These are phyloP conservation scores for Pyrenula massariospora DNA, from an alignment of 495 filamentous ascomycete genomes.

Conservation along the genomic window DNA sequence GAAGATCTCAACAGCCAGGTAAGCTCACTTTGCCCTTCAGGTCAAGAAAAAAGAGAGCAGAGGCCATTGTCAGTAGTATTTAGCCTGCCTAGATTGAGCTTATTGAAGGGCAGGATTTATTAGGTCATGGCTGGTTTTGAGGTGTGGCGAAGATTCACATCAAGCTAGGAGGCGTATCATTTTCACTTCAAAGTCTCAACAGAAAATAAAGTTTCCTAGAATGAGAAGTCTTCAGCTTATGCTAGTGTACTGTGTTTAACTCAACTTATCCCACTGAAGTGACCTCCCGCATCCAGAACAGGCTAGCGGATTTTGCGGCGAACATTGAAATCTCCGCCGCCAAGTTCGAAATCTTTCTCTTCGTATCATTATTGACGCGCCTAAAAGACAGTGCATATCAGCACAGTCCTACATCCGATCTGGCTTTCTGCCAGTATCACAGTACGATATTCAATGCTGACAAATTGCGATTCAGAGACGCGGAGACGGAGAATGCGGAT, in stretches of 20 bases:
- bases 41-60: conserved; percentile 97
- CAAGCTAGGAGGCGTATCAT: neutral
- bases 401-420: conserved; percentile 43
- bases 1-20: conserved; percentile 1
- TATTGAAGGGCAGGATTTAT: neutral
- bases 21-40: conserved; percentile 91
- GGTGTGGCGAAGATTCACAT: neutral
- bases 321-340: conserved; percentile 10
- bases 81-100: neutral
- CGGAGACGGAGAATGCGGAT: conserved; percentile 55
- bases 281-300: neutral
- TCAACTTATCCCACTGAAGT: neutral
- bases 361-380: conserved; percentile 42
- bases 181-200: neutral
- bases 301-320: conserved; percentile 3
- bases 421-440: conserved; percentile 57
- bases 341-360: conserved; percentile 24
- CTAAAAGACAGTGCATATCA: conserved; percentile 83
- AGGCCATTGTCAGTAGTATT: conserved; percentile 61
- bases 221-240: too few relatives aligned
- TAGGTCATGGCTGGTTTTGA: neutral
- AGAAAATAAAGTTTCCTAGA: neutral
- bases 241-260: too few relatives aligned
- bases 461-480: conserved; percentile 67
- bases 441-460: conserved; percentile 46